Conservation (phyloP, 495 filamentous ascomycete species). For the Penicillium flavigenum region DNA sequence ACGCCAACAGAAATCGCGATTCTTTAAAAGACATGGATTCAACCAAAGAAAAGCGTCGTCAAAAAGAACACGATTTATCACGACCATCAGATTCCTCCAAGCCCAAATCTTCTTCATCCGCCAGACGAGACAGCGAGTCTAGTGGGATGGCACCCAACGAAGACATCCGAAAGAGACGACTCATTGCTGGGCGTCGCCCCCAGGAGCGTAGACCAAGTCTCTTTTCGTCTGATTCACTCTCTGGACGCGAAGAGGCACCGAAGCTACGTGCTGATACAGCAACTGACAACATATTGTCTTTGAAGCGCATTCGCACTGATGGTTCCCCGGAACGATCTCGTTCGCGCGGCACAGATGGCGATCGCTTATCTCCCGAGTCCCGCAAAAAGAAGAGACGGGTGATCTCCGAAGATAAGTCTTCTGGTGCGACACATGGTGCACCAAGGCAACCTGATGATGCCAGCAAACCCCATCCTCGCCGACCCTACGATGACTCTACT, state of each 20-base stretch:
- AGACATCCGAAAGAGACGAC: constrained; percentile 42
- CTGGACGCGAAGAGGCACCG: constrained; percentile 38
- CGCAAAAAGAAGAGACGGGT: constrained; percentile 53
- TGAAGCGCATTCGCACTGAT: constrained; percentile 67
- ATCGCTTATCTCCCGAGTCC: constrained; percentile 34
- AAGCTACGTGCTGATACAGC: constrained; percentile 37
- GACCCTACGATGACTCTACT: constrained; percentile 24
- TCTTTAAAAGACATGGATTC: constrained; percentile 29
- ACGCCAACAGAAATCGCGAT: constrained; percentile 27
- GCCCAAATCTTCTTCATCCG: constrained; percentile 25
- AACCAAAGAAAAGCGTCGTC: constrained; percentile 37
- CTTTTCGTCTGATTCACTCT: constrained; percentile 45
- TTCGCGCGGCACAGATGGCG: constrained; percentile 48
- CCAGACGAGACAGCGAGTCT: constrained; percentile 39
- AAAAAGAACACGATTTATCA: constrained; percentile 40
- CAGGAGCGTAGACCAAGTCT: constrained; percentile 42
- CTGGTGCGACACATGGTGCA: constrained; percentile 33
- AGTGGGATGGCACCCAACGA: constrained; percentile 33
- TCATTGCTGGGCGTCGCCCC: constrained; percentile 47
- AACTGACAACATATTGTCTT: constrained; percentile 28
- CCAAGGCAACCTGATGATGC: constrained; percentile 31
- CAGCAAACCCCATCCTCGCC: constrained; percentile 30
- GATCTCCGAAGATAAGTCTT: constrained; percentile 43
- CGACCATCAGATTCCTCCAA: constrained; percentile 29
- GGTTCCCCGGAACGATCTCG: constrained; percentile 63